Conservation (phyloP, 2,329 filamentous ascomycete genomes). For the Fragosphaeria purpurea region DNA sequence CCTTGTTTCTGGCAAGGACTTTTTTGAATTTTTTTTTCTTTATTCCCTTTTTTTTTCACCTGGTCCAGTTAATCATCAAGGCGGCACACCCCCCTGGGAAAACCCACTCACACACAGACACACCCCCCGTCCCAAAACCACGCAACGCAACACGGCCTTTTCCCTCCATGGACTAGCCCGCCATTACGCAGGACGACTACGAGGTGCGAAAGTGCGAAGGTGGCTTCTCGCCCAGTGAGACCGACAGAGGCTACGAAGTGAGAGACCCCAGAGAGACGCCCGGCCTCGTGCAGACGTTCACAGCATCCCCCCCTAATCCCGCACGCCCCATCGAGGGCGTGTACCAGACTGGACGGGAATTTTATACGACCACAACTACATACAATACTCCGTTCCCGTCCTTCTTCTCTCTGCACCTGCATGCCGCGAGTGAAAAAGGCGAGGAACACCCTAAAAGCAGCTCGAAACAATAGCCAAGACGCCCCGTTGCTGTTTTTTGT, state of each 20-base stretch:
- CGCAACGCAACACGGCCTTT: constrained; percentile 7
- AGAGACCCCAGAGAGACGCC: constrained; percentile 2
- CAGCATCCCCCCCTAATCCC: neutral
- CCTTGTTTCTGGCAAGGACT: constrained; percentile 3
- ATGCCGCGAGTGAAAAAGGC: too few species aligned
- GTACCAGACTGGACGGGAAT: too few species aligned
- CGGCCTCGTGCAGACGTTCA: constrained; percentile 9
- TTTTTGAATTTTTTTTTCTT: neutral
- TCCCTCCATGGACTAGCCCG: constrained; percentile 3
- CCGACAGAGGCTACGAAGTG: neutral
- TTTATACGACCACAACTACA: neutral
- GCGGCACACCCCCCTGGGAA: constrained; percentile 6
- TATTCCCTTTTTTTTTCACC: neutral
- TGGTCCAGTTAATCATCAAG: constrained; percentile 7
- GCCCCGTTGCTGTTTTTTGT: neutral
- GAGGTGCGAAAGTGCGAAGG: too few species aligned
- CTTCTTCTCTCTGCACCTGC: too few species aligned
- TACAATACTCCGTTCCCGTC: too few species aligned
- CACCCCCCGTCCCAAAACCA: constrained; percentile 7
- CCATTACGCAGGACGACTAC: too few species aligned
- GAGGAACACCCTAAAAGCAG: neutral
- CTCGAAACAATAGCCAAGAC: neutral
- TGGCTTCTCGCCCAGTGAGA: constrained; percentile 2
- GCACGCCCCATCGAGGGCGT: neutral
- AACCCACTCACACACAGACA: neutral